Conservation (phyloP, 2,329 filamentous ascomycete genomes). For the Penicillium sp. region DNA sequence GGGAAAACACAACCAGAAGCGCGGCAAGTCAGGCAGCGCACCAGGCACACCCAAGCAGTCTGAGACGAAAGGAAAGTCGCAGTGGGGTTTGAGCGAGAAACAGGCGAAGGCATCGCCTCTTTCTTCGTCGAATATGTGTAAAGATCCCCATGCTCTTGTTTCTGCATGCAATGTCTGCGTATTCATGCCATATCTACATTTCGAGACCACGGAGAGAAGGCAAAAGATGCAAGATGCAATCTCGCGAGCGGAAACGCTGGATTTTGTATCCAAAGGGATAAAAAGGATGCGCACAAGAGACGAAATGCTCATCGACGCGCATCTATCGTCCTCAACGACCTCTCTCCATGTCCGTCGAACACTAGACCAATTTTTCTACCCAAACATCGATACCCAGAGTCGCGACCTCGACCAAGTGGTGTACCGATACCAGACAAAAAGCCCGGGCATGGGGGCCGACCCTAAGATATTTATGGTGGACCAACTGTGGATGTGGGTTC, state of each 20-base stretch:
- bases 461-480: constrained; percentile 68
- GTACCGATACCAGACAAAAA: constrained; percentile 56
- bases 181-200: constrained; percentile 66
- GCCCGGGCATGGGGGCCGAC: constrained; percentile 40
- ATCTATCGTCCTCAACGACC: constrained; percentile 37
- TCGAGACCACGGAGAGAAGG: constrained; percentile 58
- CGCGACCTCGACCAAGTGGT: constrained; percentile 65
- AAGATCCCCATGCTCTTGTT: constrained; percentile 22
- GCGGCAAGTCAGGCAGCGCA: constrained; percentile 26
- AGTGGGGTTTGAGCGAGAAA: constrained; percentile 34
- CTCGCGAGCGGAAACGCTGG: constrained; percentile 33
- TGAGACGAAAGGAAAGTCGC: constrained; percentile 32
- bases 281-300: constrained; percentile 35
- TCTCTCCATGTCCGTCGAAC: constrained; percentile 59
- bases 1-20: constrained; percentile 27
- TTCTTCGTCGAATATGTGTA: constrained; percentile 42
- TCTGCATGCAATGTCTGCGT: constrained; percentile 32
- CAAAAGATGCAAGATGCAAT: constrained; percentile 59
- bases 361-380: constrained; percentile 66
- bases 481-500: constrained; percentile 66
- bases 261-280: constrained; percentile 21
- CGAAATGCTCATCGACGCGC: constrained; percentile 40
- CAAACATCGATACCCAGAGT: constrained; percentile 57
- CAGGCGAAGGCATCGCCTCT: constrained; percentile 18
- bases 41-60: constrained; percentile 27